Conservation (phyloP, 2,329 filamentous ascomycete species). For the Trichophyton simii region DNA sequence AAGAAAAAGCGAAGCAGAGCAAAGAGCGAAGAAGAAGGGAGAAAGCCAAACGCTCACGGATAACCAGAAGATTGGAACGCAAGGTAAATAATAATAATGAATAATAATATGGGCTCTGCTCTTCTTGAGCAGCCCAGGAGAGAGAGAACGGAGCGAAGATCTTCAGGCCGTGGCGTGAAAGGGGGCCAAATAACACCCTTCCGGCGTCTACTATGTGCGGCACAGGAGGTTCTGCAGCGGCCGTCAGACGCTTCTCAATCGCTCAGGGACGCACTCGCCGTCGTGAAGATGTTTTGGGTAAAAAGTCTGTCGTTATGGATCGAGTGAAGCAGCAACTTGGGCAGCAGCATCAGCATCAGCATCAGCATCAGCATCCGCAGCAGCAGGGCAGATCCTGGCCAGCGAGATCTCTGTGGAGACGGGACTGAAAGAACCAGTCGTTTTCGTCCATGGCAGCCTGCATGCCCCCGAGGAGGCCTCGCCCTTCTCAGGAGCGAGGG, state of each 20-base stretch:
- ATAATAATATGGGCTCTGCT: neutral
- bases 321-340: neutral
- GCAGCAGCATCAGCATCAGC: neutral
- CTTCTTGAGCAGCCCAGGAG: neutral
- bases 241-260: neutral
- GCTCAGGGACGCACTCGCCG: neutral
- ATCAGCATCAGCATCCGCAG: neutral
- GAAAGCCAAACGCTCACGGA: neutral
- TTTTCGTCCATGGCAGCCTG: neutral
- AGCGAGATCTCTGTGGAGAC: neutral
- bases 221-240: neutral
- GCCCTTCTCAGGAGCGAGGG: neutral
- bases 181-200: neutral
- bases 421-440: neutral
- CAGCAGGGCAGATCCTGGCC: neutral
- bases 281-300: neutral
- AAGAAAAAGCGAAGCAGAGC: neutral
- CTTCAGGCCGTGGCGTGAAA: conserved; percentile 1
- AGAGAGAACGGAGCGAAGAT: neutral
- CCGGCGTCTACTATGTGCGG: neutral
- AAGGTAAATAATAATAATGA: neutral
- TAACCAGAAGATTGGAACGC: neutral
- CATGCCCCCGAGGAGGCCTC: neutral
- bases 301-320: neutral
- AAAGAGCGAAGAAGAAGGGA: neutral